phyloP scores from a whole-genome alignment of 495 filamentous ascomycete genomes.

The Aspergillus homomorphus region DNA sequence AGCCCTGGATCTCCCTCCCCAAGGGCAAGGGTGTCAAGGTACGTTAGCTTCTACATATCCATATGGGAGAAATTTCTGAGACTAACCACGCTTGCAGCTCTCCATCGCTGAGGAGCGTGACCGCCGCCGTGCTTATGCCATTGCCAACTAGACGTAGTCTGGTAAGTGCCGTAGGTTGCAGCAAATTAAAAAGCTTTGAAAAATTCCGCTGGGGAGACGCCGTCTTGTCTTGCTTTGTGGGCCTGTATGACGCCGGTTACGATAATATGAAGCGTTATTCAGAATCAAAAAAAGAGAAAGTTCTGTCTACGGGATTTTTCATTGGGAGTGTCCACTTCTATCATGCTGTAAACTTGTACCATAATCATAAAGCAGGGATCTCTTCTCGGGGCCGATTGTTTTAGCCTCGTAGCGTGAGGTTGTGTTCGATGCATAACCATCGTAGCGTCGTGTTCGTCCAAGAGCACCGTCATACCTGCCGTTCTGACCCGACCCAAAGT shows the following conservation, averaged over 20 bases:
- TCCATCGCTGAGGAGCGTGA: conserved; percentile 98
- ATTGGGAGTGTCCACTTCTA: conserved; percentile 10
- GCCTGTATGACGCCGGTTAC: conserved; percentile 37
- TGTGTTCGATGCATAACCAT: too few relatives aligned
- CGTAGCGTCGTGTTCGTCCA: background rate
- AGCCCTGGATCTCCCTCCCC: conserved; percentile 97
- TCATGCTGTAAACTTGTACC: conserved; percentile 34
- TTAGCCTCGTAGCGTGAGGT: background rate
- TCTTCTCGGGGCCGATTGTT: background rate
- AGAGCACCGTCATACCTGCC: background rate
- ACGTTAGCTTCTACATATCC: conserved; percentile 19
- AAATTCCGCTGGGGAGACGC: conserved; percentile 38
- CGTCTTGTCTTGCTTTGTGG: conserved; percentile 44
- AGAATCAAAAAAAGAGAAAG: conserved; percentile 20
- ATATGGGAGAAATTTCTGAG: background rate
- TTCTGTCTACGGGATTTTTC: conserved; percentile 15
- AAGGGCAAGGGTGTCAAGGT: conserved; percentile 99
- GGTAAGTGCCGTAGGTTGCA: conserved; percentile 29
- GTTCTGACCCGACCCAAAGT: too few relatives aligned
- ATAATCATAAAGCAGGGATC: conserved; percentile 18
- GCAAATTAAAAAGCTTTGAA: conserved; percentile 28
- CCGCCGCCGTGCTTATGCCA: conserved; percentile 76
- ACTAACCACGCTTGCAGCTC: conserved; percentile 50
- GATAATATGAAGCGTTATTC: conserved; percentile 20
- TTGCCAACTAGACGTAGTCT: conserved; percentile 57